Base-by-base conservation (phyloP, 495 filamentous ascomycete genomes). In the Penicillium canescens region DNA sequence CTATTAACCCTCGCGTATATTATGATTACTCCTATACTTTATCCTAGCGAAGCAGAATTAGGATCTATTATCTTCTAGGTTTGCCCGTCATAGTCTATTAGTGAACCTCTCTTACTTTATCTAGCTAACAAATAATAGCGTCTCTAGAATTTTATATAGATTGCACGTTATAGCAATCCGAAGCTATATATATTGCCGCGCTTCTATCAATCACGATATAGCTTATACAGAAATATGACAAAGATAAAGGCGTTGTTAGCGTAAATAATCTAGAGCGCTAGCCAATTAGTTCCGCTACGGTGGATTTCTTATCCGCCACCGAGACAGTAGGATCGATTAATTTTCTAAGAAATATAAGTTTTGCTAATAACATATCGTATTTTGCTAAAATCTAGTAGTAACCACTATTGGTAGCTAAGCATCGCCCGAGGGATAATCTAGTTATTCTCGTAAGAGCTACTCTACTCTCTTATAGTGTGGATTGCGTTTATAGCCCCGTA, bases 11-110 rank as follows among this genome's bases (percentile, higher is more conserved):
- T 54, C 23, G 23, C 35, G 11, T n/a, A 33, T 45, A 4, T 45
- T 45, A 10, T 45, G 5, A 12, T 28, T 45, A 33, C 33, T 45
- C 42, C 23, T 14, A 26, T 6, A 33, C 4, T 54, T 26, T 46
- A 54, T 46, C 51, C 42, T 18, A 44, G 16, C 21, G 20, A 52
- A 40, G 20, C 28, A 14, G 49, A 52, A 24, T 44, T 52, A n/a
- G 49, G 40, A 44, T 52, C 49, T 8, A 52, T 52, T 14, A 42
- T 52, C 12, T 52, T 10, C 31, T 13, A 54, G 51, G 21, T 54
- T 28, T 20, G 42, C 46, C 42, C 6, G 5, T 35, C 14, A 23
- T 41, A 16, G 8, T 43, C 28, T 5, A 20, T 43, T 43, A 10
- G 41, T 43, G 5, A 12, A 10, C 23, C 4, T 31, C 14, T 43